Evolutionary conservation across 768 basidiomycete species (phyloP), one percentile per base, ranked within the genome.

Genomic region (Hygrocybe punicea): DNA sequence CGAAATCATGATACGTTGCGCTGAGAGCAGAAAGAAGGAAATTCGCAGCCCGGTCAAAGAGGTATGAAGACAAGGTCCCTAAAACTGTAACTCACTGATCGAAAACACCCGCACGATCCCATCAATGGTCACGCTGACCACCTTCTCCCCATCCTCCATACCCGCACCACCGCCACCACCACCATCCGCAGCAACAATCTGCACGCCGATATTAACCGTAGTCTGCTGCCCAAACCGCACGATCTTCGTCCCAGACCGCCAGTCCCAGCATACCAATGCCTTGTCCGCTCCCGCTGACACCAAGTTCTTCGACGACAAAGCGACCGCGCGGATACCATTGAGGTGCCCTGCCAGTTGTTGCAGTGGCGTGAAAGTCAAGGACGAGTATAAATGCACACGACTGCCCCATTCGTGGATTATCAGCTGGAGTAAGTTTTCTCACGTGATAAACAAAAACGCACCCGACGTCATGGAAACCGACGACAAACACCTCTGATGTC

Each of bases 391-490:
- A 62, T 95, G 93, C 0, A 94, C 91, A 8, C 93, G 89, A 21
- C 91, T 91, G 65, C 9, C 59, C 29, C 45, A 24, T n/a, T 52
- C 10, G 25, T 42, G 40, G 57, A n/a, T 42, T 42, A 29, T 14
- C 36, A 44, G n/a, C 6, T 29, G 10, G 25, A 39, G 13, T 34
- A 9, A 19, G 33, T 36, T 8, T 10, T 39, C 9, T 7, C 16
- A 36, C 6, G 36, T 4, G 51, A 17, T 23, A 19, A 11, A 19
- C 16, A 21, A 13, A 36, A 7, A 68, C 85, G 14, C 67, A 89
- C 87, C 92, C 93, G 56, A 94, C 87, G 64, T 95, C 93, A 59
- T 94, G 91, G 72, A 93, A 94, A 0, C 93, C 93, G 34, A 92
- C 91, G 13, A 92, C 93, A 56, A 95, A 91, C 3, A 94, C 89